phyloP scores from a whole-genome alignment of 2,329 filamentous ascomycete genomes.

The Exophiala alcalophila region DNA sequence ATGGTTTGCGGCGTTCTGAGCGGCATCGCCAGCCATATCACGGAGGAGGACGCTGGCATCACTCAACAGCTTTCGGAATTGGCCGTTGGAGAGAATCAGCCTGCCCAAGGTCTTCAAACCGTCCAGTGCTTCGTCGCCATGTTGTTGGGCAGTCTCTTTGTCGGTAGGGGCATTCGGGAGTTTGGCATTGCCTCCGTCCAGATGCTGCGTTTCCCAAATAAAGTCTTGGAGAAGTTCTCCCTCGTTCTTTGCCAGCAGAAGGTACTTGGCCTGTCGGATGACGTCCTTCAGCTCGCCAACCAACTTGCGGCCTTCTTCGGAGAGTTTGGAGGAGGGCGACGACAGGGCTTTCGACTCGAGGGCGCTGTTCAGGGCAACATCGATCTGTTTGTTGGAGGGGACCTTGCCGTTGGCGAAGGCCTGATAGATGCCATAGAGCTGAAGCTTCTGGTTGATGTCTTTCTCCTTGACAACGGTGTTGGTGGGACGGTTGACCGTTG shows the following conservation, averaged over 20 bases:
- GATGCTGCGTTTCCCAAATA: conserved; percentile 85
- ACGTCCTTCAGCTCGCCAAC: conserved; percentile 75
- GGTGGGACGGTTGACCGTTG: conserved; percentile 67
- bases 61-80: conserved; percentile 85
- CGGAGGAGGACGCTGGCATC: conserved; percentile 79
- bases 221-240: conserved; percentile 95
- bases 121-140: conserved; percentile 78
- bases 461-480: conserved; percentile 74
- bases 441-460: conserved; percentile 85
- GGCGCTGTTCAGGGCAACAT: conserved; percentile 87
- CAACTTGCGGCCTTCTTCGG: conserved; percentile 74
- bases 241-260: conserved; percentile 90
- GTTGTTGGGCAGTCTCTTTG: conserved; percentile 75
- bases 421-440: conserved; percentile 67
- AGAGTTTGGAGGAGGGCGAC: conserved; percentile 72
- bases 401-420: conserved; percentile 88
- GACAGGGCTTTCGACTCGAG: conserved; percentile 68
- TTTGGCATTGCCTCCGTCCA: conserved; percentile 58
- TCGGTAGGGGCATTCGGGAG: conserved; percentile 65
- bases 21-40: conserved; percentile 89
- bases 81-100: conserved; percentile 89
- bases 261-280: conserved; percentile 76
- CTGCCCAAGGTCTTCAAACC: conserved; percentile 85
- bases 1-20: conserved; percentile 69
- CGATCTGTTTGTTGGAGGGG: conserved; percentile 93